Evolutionary conservation across 148 eudicot species (phyloP).

Genomic region (Persicaria tinctoria): DNA sequence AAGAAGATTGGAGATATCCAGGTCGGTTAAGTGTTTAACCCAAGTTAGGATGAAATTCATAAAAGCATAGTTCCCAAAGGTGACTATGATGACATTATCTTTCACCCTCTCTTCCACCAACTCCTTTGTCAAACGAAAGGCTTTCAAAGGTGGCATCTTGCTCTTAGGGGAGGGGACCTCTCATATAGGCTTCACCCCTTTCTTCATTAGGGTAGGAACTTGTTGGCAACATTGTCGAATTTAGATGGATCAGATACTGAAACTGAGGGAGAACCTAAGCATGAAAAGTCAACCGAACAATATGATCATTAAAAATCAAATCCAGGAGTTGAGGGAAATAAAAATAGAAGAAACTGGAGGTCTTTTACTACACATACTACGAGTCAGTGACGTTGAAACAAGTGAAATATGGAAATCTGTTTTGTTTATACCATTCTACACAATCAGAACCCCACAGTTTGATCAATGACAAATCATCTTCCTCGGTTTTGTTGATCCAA

Average conservation of each 20-base stretch:
- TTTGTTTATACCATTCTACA: too few species aligned
- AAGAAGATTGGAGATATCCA: constrained; percentile 73
- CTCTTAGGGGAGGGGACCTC: constrained; percentile 37
- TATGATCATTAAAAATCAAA: not conserved
- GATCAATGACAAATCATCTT: too few species aligned
- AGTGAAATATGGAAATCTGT: not conserved
- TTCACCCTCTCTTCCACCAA: constrained; percentile 70
- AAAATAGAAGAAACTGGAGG: not conserved
- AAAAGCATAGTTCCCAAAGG: constrained; percentile 94
- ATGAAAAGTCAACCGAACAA: not conserved
- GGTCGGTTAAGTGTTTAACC: constrained; percentile 87
- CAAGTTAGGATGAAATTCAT: constrained; percentile 95
- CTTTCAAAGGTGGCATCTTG: constrained; percentile 63
- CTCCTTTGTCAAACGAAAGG: constrained; percentile 67
- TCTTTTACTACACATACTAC: not conserved
- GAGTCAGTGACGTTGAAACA: not conserved
- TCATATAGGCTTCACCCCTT: constrained; percentile 43
- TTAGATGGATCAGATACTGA: constrained; percentile 32
- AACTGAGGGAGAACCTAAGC: constrained; percentile 1
- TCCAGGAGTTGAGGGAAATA: not conserved
- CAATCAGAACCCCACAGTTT: too few species aligned
- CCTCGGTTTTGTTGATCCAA: not conserved
- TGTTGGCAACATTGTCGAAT: constrained; percentile 12
- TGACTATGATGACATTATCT: constrained; percentile 68
- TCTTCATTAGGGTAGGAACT: constrained; percentile 16